Evolutionary conservation across 495 filamentous ascomycete genomes (phyloP).

Genomic region (Aspergillus bertholletiae): DNA sequence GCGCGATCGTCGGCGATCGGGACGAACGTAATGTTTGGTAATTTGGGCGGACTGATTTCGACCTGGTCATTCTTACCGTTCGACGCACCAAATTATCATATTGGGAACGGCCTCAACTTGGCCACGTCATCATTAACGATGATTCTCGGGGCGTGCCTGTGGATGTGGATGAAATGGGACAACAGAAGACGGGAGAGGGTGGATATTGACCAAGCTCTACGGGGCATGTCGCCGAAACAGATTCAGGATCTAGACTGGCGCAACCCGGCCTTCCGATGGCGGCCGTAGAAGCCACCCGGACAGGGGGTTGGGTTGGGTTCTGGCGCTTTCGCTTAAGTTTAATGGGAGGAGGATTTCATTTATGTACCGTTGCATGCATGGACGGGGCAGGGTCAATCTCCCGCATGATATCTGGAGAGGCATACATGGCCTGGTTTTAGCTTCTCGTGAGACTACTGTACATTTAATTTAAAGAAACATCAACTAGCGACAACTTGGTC

Average conservation of each 20-base stretch:
- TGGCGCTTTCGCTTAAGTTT: background rate
- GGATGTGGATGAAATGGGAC: slow-evolving; percentile 61
- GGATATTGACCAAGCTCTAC: slow-evolving; percentile 53
- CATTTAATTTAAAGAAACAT: background rate
- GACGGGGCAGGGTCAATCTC: background rate
- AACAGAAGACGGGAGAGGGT: slow-evolving; percentile 55
- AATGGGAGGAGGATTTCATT: background rate
- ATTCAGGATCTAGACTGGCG: slow-evolving; percentile 69
- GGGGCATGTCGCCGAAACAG: slow-evolving; percentile 50
- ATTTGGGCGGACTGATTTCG: slow-evolving; percentile 65
- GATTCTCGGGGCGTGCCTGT: slow-evolving; percentile 39
- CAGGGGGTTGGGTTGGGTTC: background rate
- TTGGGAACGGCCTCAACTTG: slow-evolving; percentile 73
- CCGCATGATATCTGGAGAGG: background rate
- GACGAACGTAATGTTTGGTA: slow-evolving; percentile 67
- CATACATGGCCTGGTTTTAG: background rate
- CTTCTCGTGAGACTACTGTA: background rate
- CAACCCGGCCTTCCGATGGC: slow-evolving; percentile 68
- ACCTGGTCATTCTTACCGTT: slow-evolving; percentile 67
- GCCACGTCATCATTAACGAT: slow-evolving; percentile 54
- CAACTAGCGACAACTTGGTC: background rate
- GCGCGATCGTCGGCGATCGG: slow-evolving; percentile 63
- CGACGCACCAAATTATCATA: slow-evolving; percentile 65
- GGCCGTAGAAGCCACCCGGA: slow-evolving; percentile 33
- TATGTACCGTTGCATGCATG: background rate